These are phyloP conservation scores for Rubroboletus satanas DNA, from an alignment of 768 basidiomycete genomes.

Conservation along the genomic window DNA sequence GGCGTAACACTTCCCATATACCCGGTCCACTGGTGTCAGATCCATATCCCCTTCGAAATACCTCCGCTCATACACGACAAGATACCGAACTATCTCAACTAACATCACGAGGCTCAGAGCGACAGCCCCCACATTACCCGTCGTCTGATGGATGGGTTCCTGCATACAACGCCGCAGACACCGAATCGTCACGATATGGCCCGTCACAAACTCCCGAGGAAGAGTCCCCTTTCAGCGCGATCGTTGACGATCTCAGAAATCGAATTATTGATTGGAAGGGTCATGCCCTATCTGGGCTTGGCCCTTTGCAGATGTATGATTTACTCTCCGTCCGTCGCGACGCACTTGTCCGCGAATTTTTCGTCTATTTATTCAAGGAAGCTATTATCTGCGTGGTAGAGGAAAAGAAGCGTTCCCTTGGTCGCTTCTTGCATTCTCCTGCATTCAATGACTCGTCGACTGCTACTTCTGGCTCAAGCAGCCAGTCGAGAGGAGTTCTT, in stretches of 20 bases:
- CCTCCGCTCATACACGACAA: constrained; percentile 17
- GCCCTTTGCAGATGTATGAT: constrained; percentile 89
- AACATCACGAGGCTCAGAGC: constrained; percentile 10
- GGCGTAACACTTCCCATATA: constrained; percentile 48
- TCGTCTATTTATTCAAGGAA: constrained; percentile 95
- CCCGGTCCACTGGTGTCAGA: constrained; percentile 56
- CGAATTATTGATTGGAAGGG: constrained; percentile 97
- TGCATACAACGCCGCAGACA: constrained; percentile 29
- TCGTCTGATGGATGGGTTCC: constrained; percentile 25
- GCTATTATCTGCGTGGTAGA: constrained; percentile 98
- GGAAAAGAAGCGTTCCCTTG: constrained; percentile 83
- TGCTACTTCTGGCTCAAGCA: constrained; percentile 31
- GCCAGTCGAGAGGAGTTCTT: constrained; percentile 59
- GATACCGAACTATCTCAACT: constrained; percentile 22
- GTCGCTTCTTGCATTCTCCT: constrained; percentile 68
- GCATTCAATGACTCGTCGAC: constrained; percentile 50
- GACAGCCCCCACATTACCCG: constrained; percentile 14
- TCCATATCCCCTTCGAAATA: constrained; percentile 36
- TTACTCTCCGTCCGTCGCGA: constrained; percentile 86
- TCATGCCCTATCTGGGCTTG: constrained; percentile 85
- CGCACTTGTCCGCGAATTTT: constrained; percentile 87
- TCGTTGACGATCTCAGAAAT: constrained; percentile 84
- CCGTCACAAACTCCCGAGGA: constrained; percentile 40
- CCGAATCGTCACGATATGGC: constrained; percentile 30
- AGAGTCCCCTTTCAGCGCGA: constrained; percentile 73